Percentiles rank a stretch among this genome's conserved stretches.
phyloP scores from a whole-genome alignment of 768 basidiomycete genomes.

The Saitozyma podzolica region DNA sequence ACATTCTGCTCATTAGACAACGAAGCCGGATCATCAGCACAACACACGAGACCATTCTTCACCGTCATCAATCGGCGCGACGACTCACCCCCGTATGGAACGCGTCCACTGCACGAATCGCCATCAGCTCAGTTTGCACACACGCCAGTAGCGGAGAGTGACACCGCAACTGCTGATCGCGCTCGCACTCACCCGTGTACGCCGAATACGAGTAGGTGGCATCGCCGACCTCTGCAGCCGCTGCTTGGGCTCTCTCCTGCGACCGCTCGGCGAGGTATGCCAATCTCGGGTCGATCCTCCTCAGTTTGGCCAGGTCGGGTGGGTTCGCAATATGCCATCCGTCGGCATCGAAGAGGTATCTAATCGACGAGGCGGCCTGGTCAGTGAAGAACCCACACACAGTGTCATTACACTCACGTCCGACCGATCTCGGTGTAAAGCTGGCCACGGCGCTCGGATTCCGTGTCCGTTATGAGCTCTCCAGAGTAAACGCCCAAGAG shows the following conservation, averaged over 20 bases:
- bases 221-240: constrained; percentile 28
- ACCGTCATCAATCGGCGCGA: constrained; percentile 53
- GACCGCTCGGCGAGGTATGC: constrained; percentile 36
- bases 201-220: constrained; percentile 39
- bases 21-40: constrained; percentile 45
- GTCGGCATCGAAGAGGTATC: constrained; percentile 82
- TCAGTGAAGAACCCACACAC: too few species aligned
- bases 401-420: constrained; percentile 33
- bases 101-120: constrained; percentile 66
- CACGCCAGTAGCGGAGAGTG: neutral
- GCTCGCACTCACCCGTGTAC: constrained; percentile 30
- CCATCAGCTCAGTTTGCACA: neutral
- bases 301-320: constrained; percentile 22
- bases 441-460: constrained; percentile 68
- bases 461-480: constrained; percentile 70
- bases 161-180: neutral
- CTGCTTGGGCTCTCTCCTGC: constrained; percentile 30
- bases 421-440: constrained; percentile 52
- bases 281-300: constrained; percentile 33
- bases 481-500: constrained; percentile 85
- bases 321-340: constrained; percentile 63
- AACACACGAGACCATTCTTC: constrained; percentile 55
- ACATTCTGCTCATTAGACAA: constrained; percentile 18
- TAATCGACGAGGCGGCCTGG: constrained; percentile 29
- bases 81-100: constrained; percentile 61